phyloP scores from a whole-genome alignment of 2,329 filamentous ascomycete species.

The Xylariales sp. region DNA sequence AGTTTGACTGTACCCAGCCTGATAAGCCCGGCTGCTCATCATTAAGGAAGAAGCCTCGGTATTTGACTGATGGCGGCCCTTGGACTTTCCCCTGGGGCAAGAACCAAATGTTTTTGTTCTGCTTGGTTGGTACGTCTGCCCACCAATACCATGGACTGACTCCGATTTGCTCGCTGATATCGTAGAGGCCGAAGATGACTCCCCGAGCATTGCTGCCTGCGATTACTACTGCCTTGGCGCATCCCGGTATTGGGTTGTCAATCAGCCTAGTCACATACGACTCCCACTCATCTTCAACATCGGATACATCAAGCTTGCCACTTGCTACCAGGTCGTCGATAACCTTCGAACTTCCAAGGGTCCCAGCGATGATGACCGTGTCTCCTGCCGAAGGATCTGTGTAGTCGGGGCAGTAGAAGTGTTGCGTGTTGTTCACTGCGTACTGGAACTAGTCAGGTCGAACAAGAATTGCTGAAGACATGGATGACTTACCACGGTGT shows the following conservation, averaged over 20 bases:
- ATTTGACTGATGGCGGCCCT: slow-evolving; percentile 58
- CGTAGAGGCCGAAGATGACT: slow-evolving; percentile 67
- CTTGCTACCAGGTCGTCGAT: slow-evolving; percentile 54
- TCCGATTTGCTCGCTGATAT: slow-evolving; percentile 68
- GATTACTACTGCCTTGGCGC: slow-evolving; percentile 58
- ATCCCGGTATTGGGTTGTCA: slow-evolving; percentile 50
- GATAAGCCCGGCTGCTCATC: slow-evolving; percentile 65
- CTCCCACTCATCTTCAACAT: slow-evolving; percentile 63
- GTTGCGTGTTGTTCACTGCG: slow-evolving; percentile 33
- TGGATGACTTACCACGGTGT: slow-evolving; percentile 36
- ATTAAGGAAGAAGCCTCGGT: slow-evolving; percentile 66
- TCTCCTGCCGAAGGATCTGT: slow-evolving; percentile 35
- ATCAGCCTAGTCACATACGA: slow-evolving; percentile 59
- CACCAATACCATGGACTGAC: slow-evolving; percentile 68
- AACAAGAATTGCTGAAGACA: neutral
- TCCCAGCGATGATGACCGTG: slow-evolving; percentile 63
- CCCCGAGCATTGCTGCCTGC: slow-evolving; percentile 54
- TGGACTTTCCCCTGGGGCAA: slow-evolving; percentile 50
- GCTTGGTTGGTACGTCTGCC: slow-evolving; percentile 54
- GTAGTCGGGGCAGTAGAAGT: slow-evolving; percentile 41
- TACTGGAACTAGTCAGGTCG: slow-evolving; percentile 28
- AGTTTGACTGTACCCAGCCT: slow-evolving; percentile 53
- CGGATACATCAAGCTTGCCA: slow-evolving; percentile 52
- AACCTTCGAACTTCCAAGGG: slow-evolving; percentile 58
- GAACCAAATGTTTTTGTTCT: slow-evolving; percentile 50